These are phyloP conservation scores for Syzygium aqueum DNA, from an alignment of 345 rosid genomes.

Conservation along the genomic window DNA sequence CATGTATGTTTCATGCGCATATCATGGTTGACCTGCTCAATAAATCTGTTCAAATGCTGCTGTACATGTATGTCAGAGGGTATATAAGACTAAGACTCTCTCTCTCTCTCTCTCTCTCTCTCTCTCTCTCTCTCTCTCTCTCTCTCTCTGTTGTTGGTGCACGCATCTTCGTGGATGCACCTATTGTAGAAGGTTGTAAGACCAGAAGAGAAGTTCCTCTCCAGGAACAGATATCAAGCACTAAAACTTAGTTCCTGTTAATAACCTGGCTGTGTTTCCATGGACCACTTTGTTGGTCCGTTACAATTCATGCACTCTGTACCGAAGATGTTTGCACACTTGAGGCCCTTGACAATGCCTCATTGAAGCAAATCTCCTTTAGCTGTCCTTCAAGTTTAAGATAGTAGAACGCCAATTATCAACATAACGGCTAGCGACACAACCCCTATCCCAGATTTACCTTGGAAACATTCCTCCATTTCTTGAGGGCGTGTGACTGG, in stretches of 20 bases:
- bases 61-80: background rate
- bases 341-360: background rate
- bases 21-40: background rate
- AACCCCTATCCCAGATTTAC: background rate
- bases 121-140: background rate
- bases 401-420: background rate
- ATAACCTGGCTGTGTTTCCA: background rate
- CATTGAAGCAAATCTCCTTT: background rate
- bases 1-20: background rate
- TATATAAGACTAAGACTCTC: background rate
- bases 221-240: background rate
- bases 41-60: background rate
- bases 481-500: background rate
- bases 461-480: background rate
- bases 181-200: background rate
- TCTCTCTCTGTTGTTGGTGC: background rate
- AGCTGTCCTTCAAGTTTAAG: background rate
- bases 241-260: background rate
- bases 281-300: background rate
- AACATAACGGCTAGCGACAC: background rate
- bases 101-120: background rate
- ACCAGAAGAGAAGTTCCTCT: background rate
- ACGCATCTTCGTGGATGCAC: background rate
- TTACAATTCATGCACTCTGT: background rate
- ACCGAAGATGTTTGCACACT: background rate